Conservation (phyloP, 1,139 yeast species). For the Pneumocystis sp. region DNA sequence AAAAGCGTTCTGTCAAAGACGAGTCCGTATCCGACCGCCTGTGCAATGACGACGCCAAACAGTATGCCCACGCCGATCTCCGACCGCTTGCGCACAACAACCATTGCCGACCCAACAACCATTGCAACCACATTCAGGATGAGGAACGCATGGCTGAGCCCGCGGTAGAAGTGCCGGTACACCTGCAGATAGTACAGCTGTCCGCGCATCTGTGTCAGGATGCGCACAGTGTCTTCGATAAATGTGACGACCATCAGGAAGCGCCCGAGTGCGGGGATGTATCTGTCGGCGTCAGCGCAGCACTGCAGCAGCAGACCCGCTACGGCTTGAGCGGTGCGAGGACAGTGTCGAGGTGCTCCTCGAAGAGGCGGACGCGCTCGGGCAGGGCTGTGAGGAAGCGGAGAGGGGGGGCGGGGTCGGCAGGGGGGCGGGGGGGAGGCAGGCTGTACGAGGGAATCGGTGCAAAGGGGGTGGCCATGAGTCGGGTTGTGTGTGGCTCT, state of each 20-base stretch:
- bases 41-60: constrained; percentile 58
- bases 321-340: neutral
- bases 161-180: constrained; percentile 65
- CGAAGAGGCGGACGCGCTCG: neutral
- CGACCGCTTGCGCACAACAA: constrained; percentile 57
- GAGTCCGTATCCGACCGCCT: constrained; percentile 82
- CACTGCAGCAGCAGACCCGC: too few species aligned
- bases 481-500: too few species aligned
- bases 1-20: constrained; percentile 62
- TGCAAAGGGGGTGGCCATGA: neutral
- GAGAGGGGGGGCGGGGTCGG: neutral
- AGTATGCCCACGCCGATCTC: constrained; percentile 60
- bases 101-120: constrained; percentile 57
- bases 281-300: too few species aligned
- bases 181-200: constrained; percentile 75
- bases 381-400: neutral
- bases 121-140: constrained; percentile 46
- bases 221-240: constrained; percentile 76
- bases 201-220: constrained; percentile 77
- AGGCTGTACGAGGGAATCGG: neutral
- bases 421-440: neutral
- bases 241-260: constrained; percentile 88
- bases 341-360: neutral
- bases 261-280: constrained; percentile 67
- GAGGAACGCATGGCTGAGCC: constrained; percentile 61